Evolutionary conservation across 345 rosid genomes (phyloP), one percentile per base, ranked within the genome.

Genomic region (Geranium rotundifolium): DNA sequence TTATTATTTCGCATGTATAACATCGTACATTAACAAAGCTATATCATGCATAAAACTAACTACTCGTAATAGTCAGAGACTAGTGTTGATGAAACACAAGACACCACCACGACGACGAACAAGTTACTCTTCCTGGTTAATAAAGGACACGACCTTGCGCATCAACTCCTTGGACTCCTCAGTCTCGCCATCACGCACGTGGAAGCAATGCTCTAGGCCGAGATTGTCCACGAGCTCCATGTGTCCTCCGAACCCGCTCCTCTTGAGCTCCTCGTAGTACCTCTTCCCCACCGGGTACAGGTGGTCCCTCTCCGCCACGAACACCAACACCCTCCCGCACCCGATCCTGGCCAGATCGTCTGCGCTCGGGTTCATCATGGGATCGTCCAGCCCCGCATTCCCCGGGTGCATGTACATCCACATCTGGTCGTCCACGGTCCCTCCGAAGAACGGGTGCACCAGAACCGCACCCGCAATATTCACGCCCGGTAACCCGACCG

Each of bases 401-500:
- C 66, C 30, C 0, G 85, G 82, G 31, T 65, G 69, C 61, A 79
- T n/a, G 55, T 55, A 55, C 56, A 56, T 29, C 60, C 71, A 65
- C 72, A 84, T 64, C 14, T 68, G 61, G 29, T 72, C 72, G 1
- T 58, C 75, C 49, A 66, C 67, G 0, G 75, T 56, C 1, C 63
- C 73, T 10, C 69, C 81, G 18, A 84, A 84, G 69, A 37, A 79
- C 9, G 81, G 81, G 17, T 77, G 80, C 17, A 69, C 71, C 10
- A 79, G 46, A 15, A 75, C 54, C 56, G 73, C 62, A 7, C 65
- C 71, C 1, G 60, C 58, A 9, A 77, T 59, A 66, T 56, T 73
- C 17, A 68, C n/a, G 4, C 69, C 71, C 7, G 20, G 7, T 59
- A 74, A 60, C 62, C 64, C 73, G 17, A 13, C 29, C 0, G 31